Conservation (phyloP, 2,329 filamentous ascomycete species). For the Cytospora chrysosperma region DNA sequence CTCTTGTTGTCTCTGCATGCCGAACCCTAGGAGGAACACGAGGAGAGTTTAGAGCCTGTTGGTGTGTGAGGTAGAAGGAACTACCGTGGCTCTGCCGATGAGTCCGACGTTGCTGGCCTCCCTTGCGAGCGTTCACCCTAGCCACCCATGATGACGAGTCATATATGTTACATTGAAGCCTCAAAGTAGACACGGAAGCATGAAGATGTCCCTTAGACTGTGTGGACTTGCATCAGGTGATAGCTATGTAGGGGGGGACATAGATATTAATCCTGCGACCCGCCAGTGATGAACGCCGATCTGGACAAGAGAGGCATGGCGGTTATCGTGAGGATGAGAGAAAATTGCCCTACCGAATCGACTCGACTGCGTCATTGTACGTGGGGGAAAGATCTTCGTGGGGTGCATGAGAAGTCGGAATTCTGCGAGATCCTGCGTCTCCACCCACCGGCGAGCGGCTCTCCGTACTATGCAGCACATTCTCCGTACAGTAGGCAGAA, state of each 20-base stretch:
- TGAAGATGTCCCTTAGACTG: not conserved
- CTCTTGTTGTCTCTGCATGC: slow-evolving; percentile 16
- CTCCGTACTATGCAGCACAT: not conserved
- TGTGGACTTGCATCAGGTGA: slow-evolving; percentile 6
- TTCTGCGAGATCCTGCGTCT: not conserved
- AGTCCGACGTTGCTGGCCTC: not conserved
- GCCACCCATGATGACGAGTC: slow-evolving; percentile 16
- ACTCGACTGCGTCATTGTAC: slow-evolving; percentile 10
- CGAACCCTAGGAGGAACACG: not conserved
- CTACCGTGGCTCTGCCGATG: not conserved
- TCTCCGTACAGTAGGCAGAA: not conserved
- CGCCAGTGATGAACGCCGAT: not conserved
- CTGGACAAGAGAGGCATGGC: not conserved
- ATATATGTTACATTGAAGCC: slow-evolving; percentile 5
- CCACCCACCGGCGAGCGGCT: not conserved
- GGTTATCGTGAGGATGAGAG: slow-evolving; percentile 2
- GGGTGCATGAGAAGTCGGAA: slow-evolving; percentile 12
- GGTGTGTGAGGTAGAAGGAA: slow-evolving; percentile 1
- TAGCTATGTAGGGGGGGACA: not conserved
- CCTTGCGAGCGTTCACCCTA: slow-evolving; percentile 2
- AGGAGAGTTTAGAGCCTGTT: not conserved
- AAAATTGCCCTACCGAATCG: not conserved
- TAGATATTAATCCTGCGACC: not conserved
- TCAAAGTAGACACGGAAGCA: slow-evolving; percentile 6
- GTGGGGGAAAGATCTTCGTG: slow-evolving; percentile 11